Conservation (phyloP, 192 early-diverging fungal genomes). For the Linnemannia elongata region DNA sequence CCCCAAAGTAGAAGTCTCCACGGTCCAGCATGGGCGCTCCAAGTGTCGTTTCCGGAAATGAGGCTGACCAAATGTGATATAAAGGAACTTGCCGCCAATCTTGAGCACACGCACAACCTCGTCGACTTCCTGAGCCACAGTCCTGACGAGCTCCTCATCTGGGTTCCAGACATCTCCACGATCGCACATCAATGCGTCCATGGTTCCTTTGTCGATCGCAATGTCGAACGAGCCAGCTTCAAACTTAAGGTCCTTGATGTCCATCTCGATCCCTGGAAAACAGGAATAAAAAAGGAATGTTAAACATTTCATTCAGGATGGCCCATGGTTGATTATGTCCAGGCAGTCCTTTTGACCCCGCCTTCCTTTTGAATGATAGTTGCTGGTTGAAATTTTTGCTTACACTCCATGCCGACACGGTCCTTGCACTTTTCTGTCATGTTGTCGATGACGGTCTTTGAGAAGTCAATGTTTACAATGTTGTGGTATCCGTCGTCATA, state of each 20-base stretch:
- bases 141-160: constrained; percentile 72
- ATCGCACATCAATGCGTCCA: constrained; percentile 92
- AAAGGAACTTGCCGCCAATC: constrained; percentile 83
- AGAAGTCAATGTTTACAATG: constrained; percentile 88
- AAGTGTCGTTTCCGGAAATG: constrained; percentile 87
- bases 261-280: constrained; percentile 74
- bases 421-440: constrained; percentile 73
- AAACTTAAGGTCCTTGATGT: constrained; percentile 81
- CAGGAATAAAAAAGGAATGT: neutral
- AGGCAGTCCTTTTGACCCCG: neutral
- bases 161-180: constrained; percentile 93
- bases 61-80: constrained; percentile 93
- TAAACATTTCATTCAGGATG: neutral
- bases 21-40: constrained; percentile 73
- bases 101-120: constrained; percentile 85
- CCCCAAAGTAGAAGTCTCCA: constrained; percentile 77
- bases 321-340: neutral
- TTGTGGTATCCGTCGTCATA: constrained; percentile 80
- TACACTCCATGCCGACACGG: constrained; percentile 70
- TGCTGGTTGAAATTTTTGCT: neutral
- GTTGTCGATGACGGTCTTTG: constrained; percentile 79
- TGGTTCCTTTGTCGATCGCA: constrained; percentile 90
- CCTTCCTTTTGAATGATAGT: neutral
- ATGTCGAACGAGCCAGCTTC: constrained; percentile 74
- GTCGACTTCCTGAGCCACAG: constrained; percentile 78